Evolutionary conservation across 805 yeast genomes (phyloP).

Genomic region (Pichia insulana): DNA sequence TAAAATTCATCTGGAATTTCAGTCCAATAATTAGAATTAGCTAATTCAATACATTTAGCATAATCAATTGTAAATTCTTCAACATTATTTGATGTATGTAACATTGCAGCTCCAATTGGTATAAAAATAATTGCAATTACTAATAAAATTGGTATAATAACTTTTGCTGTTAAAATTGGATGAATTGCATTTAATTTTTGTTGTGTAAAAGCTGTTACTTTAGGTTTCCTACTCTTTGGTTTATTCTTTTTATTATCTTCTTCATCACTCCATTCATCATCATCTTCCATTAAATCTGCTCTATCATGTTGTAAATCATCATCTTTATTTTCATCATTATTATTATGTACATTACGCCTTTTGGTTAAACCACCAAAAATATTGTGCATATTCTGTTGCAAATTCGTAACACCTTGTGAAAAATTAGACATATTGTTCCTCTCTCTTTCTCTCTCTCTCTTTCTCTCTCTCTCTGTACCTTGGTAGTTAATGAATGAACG

Average conservation of each 20-base stretch:
- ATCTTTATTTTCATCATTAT: constrained; percentile 10
- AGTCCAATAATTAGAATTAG: constrained; percentile 35
- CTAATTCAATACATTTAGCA: constrained; percentile 51
- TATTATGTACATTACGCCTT: constrained; percentile 10
- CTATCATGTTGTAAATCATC: constrained; percentile 8
- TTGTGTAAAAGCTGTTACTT: constrained; percentile 49
- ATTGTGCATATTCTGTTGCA: constrained; percentile 10
- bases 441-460: not conserved
- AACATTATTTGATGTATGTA: constrained; percentile 65
- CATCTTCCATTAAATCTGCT: constrained; percentile 20
- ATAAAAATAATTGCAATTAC: constrained; percentile 72
- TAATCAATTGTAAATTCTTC: constrained; percentile 74
- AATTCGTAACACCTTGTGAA: constrained; percentile 8
- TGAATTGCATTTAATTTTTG: constrained; percentile 45
- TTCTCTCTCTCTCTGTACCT: too few species aligned
- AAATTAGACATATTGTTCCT: constrained; percentile 7
- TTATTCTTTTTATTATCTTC: constrained; percentile 20
- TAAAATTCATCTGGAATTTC: constrained; percentile 55
- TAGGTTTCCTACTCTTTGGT: constrained; percentile 54
- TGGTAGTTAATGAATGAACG: too few species aligned
- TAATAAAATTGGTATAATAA: constrained; percentile 79
- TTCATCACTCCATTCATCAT: constrained; percentile 34
- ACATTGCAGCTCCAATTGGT: constrained; percentile 83
- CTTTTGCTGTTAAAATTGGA: constrained; percentile 86
- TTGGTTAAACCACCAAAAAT: constrained; percentile 9